Evolutionary conservation across 2,329 filamentous ascomycete genomes (phyloP).

Genomic region (Epichloe bromicola): DNA sequence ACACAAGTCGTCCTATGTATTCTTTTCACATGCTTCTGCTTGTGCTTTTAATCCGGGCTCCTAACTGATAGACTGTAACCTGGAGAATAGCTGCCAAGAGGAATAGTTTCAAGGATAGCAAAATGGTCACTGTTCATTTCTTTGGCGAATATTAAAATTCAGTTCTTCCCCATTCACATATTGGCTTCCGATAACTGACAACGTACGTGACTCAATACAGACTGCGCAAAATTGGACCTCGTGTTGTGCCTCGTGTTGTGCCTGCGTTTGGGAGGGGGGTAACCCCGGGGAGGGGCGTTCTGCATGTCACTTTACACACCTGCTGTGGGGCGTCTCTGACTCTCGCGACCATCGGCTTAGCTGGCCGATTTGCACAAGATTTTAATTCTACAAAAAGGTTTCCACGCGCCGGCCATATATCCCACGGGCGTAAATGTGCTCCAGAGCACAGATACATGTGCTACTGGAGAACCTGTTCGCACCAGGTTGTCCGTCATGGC

Average conservation of each 20-base stretch:
- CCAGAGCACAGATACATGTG: slow-evolving; percentile 2
- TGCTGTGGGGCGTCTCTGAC: too few relatives aligned
- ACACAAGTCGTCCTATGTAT: background rate
- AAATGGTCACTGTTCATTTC: background rate
- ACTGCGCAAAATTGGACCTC: too few relatives aligned
- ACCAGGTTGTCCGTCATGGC: slow-evolving; percentile 9
- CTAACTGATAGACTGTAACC: background rate
- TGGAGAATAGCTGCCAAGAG: background rate
- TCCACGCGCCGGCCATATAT: background rate
- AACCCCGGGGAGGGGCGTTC: too few relatives aligned
- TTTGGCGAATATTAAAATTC: background rate
- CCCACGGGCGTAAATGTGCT: background rate
- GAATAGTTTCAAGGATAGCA: background rate
- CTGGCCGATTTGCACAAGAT: too few relatives aligned
- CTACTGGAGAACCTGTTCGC: slow-evolving; percentile 1
- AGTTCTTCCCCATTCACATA: too few relatives aligned
- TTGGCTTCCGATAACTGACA: too few relatives aligned
- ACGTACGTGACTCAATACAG: too few relatives aligned
- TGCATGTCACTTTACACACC: too few relatives aligned
- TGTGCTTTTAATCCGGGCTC: background rate
- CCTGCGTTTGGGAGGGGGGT: too few relatives aligned
- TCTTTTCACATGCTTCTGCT: background rate
- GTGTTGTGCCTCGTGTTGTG: too few relatives aligned
- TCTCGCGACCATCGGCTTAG: too few relatives aligned
- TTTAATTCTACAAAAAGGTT: background rate